Conservation (phyloP, 2,329 filamentous ascomycete genomes). For the Epichloe scottii region DNA sequence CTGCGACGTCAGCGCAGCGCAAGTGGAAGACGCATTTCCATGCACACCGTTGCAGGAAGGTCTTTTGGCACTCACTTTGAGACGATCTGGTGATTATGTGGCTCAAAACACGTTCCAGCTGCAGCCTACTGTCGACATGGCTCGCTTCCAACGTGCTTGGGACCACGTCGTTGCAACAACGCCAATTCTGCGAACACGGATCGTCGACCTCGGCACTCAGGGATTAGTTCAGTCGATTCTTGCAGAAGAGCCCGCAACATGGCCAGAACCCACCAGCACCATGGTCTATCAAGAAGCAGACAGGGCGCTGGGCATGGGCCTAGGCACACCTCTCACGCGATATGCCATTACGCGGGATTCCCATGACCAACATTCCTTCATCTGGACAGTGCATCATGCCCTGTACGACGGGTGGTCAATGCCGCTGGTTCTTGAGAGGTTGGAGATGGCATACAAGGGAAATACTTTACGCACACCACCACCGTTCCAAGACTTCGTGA, state of each 20-base stretch:
- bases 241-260: conserved; percentile 12
- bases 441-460: conserved; percentile 24
- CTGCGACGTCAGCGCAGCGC: not conserved
- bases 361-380: conserved; percentile 27
- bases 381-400: conserved; percentile 29
- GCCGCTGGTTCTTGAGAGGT: conserved; percentile 27
- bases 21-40: conserved; percentile 1
- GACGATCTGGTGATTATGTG: conserved; percentile 2
- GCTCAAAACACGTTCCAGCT: not conserved
- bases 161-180: not conserved
- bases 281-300: conserved; percentile 24
- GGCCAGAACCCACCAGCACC: conserved; percentile 13
- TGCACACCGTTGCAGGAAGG: conserved; percentile 5
- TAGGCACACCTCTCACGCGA: conserved; percentile 28
- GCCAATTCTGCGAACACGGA: conserved; percentile 6
- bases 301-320: conserved; percentile 21
- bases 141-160: conserved; percentile 3
- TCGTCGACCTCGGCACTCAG: not conserved
- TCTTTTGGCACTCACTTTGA: conserved; percentile 1
- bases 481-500: conserved; percentile 28
- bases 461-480: conserved; percentile 13
- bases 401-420: conserved; percentile 40
- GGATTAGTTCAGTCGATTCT: conserved; percentile 2
- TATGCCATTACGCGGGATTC: conserved; percentile 24
- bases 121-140: not conserved